These are phyloP conservation scores for Mortierella sp. DNA, from an alignment of 371 early-diverging fungal genomes.

Conservation along the genomic window DNA sequence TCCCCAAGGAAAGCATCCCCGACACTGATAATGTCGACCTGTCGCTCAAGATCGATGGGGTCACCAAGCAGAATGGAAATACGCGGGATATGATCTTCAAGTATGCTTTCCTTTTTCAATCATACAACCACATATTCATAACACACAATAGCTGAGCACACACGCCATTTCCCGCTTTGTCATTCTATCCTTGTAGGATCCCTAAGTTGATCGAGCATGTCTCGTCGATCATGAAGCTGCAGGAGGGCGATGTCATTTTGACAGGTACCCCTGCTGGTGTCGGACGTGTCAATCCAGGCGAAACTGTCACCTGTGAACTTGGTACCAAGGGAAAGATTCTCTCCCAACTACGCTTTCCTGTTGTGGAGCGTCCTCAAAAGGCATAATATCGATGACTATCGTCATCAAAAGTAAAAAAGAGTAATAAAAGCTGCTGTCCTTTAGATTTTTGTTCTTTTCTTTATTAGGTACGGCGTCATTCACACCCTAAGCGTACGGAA, in stretches of 20 bases:
- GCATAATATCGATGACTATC: no score
- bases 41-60: slow-evolving; percentile 82
- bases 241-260: slow-evolving; percentile 82
- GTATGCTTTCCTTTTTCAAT: slow-evolving; percentile 54
- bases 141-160: no score
- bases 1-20: slow-evolving; percentile 75
- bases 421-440: no score
- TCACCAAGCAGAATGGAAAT: slow-evolving; percentile 82
- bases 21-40: slow-evolving; percentile 83
- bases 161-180: no score
- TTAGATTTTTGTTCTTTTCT: no score
- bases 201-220: slow-evolving; percentile 83
- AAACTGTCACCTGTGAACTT: slow-evolving; percentile 66
- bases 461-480: no score
- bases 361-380: slow-evolving; percentile 17
- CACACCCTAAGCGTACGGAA: no score
- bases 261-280: slow-evolving; percentile 78
- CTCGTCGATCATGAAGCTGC: slow-evolving; percentile 85
- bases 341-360: slow-evolving; percentile 34
- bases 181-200: slow-evolving; percentile 56
- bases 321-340: slow-evolving; percentile 24
- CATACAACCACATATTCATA: no score
- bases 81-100: slow-evolving; percentile 94
- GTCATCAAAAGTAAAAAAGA: no score
- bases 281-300: slow-evolving; percentile 83